Evolutionary conservation across 2,329 filamentous ascomycete species (phyloP).

Genomic region (Lecanosticta acicola): DNA sequence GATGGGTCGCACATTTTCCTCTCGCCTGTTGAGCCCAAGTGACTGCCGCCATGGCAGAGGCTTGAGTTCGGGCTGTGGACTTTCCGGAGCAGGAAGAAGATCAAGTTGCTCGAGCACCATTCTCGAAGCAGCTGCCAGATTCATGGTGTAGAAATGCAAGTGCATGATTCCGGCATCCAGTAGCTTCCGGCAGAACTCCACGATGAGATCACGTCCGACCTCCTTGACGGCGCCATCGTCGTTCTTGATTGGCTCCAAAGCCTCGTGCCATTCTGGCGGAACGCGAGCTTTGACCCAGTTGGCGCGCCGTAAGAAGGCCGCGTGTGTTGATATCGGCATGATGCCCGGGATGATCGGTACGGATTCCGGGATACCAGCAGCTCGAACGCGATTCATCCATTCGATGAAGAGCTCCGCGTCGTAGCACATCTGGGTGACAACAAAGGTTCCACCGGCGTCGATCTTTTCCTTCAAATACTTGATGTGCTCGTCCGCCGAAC

Average conservation of each 20-base stretch:
- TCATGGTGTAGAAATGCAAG: constrained; percentile 99
- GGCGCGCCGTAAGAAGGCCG: constrained; percentile 81
- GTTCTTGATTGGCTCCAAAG: constrained; percentile 89
- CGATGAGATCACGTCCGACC: constrained; percentile 78
- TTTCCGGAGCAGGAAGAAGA: constrained; percentile 73
- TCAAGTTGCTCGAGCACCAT: constrained; percentile 89
- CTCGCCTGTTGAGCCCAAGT: constrained; percentile 77
- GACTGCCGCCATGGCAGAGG: constrained; percentile 96
- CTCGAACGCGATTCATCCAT: constrained; percentile 83
- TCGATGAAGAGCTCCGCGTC: constrained; percentile 90
- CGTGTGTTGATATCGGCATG: constrained; percentile 93
- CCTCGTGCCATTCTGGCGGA: constrained; percentile 72
- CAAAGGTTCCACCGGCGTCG: constrained; percentile 85
- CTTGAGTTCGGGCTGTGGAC: constrained; percentile 45
- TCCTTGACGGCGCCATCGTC: constrained; percentile 90
- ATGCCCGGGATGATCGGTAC: constrained; percentile 81
- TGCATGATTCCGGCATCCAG: constrained; percentile 74
- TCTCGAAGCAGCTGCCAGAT: constrained; percentile 85
- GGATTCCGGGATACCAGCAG: constrained; percentile 63
- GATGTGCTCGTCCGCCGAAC: constrained; percentile 75
- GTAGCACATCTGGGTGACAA: constrained; percentile 99
- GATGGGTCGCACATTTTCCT: constrained; percentile 93
- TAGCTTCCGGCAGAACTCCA: constrained; percentile 83
- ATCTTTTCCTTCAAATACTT: constrained; percentile 96
- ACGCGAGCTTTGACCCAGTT: constrained; percentile 86